A percentile compares a stretch with the other conserved stretches of the same genome.
Evolutionary conservation across 257 asterid genomes (phyloP).

Genomic region (Scutellaria barbata): DNA sequence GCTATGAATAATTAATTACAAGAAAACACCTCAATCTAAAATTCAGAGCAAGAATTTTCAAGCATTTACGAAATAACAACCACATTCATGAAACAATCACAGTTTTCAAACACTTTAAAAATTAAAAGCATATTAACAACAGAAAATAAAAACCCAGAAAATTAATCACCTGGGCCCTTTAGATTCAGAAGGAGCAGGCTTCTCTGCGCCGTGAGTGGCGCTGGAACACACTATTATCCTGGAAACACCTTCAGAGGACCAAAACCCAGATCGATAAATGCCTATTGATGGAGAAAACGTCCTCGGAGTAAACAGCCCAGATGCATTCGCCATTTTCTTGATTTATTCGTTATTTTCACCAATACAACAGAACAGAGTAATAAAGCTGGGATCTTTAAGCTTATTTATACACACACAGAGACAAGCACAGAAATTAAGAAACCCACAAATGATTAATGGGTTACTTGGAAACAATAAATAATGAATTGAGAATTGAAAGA

Average conservation of each 20-base stretch:
- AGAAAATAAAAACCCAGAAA: constrained; percentile 20
- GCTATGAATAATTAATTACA: not conserved
- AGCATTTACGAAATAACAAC: constrained; percentile 13
- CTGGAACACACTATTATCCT: constrained; percentile 58
- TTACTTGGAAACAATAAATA: not conserved
- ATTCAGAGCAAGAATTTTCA: constrained; percentile 19
- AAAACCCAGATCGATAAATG: constrained; percentile 59
- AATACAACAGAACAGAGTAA: constrained; percentile 7
- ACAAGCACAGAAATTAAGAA: not conserved
- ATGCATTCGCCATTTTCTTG: constrained; percentile 60
- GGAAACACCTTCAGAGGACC: constrained; percentile 45
- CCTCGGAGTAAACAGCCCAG: constrained; percentile 60
- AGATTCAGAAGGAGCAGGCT: constrained; percentile 60
- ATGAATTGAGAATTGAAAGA: constrained; percentile 22
- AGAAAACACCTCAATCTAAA: constrained; percentile 17
- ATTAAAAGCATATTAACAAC: not conserved
- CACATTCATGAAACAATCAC: constrained; percentile 20
- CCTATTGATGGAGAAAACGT: constrained; percentile 50
- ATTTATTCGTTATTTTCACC: too few relatives aligned
- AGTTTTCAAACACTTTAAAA: constrained; percentile 3
- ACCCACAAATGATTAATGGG: not conserved
- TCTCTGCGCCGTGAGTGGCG: constrained; percentile 67
- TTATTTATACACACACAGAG: constrained; percentile 8
- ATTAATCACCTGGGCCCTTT: constrained; percentile 60
- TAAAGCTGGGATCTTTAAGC: constrained; percentile 30